A percentile compares a stretch with the other conserved stretches of the same genome.
Conservation (phyloP, 352 stramenopile genomes). For the Globisporangium cylindrosporum region DNA sequence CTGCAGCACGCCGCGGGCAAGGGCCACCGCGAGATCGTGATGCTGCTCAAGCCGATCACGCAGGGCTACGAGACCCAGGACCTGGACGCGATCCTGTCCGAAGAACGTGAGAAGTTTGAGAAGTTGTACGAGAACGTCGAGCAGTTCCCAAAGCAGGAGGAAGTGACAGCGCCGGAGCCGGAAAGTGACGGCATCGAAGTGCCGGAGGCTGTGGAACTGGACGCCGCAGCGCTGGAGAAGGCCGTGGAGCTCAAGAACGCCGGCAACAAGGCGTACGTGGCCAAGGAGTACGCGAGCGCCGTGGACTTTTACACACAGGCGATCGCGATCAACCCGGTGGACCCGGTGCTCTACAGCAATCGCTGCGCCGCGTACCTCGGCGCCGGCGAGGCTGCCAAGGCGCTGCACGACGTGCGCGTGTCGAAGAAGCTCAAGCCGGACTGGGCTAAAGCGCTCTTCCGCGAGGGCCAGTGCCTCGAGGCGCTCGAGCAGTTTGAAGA, state of each 20-base stretch:
- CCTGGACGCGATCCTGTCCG: slow-evolving; percentile 52
- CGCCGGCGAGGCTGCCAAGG: slow-evolving; percentile 54
- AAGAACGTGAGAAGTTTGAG: slow-evolving; percentile 64
- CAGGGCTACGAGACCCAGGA: slow-evolving; percentile 54
- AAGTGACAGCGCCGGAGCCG: slow-evolving; percentile 33
- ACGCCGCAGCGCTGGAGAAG: slow-evolving; percentile 34
- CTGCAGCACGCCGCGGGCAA: slow-evolving; percentile 75
- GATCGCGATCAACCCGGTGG: slow-evolving; percentile 51
- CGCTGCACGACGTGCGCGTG: slow-evolving; percentile 71
- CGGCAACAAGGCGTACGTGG: slow-evolving; percentile 68
- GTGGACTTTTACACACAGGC: slow-evolving; percentile 65
- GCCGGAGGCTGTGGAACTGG: slow-evolving; percentile 37
- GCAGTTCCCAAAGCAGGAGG: slow-evolving; percentile 27
- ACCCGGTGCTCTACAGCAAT: slow-evolving; percentile 78
- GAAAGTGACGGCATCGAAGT: slow-evolving; percentile 46
- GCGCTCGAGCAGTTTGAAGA: slow-evolving; percentile 72
- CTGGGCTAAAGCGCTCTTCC: slow-evolving; percentile 81
- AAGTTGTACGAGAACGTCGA: slow-evolving; percentile 42
- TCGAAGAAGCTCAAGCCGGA: slow-evolving; percentile 81
- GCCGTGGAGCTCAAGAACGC: slow-evolving; percentile 58
- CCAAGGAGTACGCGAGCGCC: slow-evolving; percentile 52
- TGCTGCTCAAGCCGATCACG: slow-evolving; percentile 59
- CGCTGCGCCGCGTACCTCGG: slow-evolving; percentile 71
- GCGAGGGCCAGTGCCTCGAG: slow-evolving; percentile 82
- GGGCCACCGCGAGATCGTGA: slow-evolving; percentile 63